phyloP scores from a whole-genome alignment of 2,329 filamentous ascomycete genomes.

The Endocalyx cinctus region DNA sequence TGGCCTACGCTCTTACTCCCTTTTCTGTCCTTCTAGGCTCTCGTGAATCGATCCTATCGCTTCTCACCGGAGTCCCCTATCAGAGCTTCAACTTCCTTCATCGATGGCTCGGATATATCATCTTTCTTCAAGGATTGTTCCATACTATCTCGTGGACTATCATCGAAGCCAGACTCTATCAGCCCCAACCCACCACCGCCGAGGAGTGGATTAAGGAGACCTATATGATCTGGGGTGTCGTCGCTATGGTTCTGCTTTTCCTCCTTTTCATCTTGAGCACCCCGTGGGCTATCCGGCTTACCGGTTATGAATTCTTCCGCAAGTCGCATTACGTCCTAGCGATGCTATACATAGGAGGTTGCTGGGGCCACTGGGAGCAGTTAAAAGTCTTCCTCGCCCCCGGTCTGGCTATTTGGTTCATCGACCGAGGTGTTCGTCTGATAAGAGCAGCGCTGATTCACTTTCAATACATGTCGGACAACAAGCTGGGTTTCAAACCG shows the following conservation, averaged over 20 bases:
- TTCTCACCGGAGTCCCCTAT: slow-evolving; percentile 69
- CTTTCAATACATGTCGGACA: slow-evolving; percentile 43
- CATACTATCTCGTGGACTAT: slow-evolving; percentile 71
- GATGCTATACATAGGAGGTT: slow-evolving; percentile 69
- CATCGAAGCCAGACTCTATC: slow-evolving; percentile 62
- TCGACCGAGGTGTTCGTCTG: slow-evolving; percentile 58
- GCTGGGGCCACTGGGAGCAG: slow-evolving; percentile 69
- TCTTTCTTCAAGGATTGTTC: slow-evolving; percentile 61
- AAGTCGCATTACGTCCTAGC: slow-evolving; percentile 70
- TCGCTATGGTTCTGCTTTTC: slow-evolving; percentile 61
- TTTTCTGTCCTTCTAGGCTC: slow-evolving; percentile 63
- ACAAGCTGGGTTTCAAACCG: slow-evolving; percentile 49
- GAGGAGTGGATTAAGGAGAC: slow-evolving; percentile 53
- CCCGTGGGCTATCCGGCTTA: slow-evolving; percentile 55
- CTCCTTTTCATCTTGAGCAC: slow-evolving; percentile 57
- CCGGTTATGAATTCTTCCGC: slow-evolving; percentile 74
- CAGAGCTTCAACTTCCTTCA: slow-evolving; percentile 76
- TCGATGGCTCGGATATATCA: slow-evolving; percentile 70
- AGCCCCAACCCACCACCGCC: slow-evolving; percentile 62
- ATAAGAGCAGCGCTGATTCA: slow-evolving; percentile 58
- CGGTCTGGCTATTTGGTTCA: slow-evolving; percentile 57
- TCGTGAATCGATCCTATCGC: slow-evolving; percentile 64
- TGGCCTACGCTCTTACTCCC: slow-evolving; percentile 72
- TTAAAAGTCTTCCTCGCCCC: slow-evolving; percentile 66
- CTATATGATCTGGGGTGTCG: slow-evolving; percentile 71